Percentiles rank a stretch among this genome's conserved stretches.
These are phyloP conservation scores for Fagopyrum tataricum DNA, from an alignment of 148 eudicot species.

Conservation along the genomic window DNA sequence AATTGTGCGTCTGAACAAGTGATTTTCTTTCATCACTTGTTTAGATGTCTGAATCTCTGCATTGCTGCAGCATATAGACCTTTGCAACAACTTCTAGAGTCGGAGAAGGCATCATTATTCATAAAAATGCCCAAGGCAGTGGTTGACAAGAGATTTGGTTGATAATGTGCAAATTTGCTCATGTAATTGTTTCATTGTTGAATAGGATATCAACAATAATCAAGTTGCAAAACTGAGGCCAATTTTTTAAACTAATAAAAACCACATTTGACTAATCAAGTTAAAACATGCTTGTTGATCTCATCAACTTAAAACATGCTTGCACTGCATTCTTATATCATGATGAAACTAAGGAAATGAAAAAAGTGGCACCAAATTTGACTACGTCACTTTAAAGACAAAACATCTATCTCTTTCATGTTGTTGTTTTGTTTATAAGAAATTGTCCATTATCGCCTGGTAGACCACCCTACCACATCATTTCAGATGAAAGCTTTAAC, in stretches of 20 bases:
- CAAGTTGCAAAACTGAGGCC: slow-evolving; percentile 46
- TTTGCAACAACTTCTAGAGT: slow-evolving; percentile 81
- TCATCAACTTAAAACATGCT: background rate
- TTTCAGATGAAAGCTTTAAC: too few species aligned
- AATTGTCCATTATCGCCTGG: too few species aligned
- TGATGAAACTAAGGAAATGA: too few species aligned
- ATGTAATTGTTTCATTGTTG: background rate
- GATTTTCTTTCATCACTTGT: background rate
- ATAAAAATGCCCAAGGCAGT: background rate
- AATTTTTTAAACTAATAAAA: slow-evolving; percentile 68
- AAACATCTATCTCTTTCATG: too few species aligned
- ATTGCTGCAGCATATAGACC: slow-evolving; percentile 96
- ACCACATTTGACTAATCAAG: slow-evolving; percentile 74
- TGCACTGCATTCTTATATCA: too few species aligned
- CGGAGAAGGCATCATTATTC: slow-evolving; percentile 52
- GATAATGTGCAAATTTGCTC: background rate
- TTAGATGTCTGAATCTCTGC: slow-evolving; percentile 54
- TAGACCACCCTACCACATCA: too few species aligned
- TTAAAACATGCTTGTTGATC: slow-evolving; percentile 45
- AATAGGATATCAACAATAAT: slow-evolving; percentile 39
- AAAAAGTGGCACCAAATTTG: too few species aligned
- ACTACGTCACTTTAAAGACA: too few species aligned
- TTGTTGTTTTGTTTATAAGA: too few species aligned
- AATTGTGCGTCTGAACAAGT: too few species aligned
- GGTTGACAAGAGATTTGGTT: background rate